Conservation (phyloP, 75 land plant species). For the Pinus tabuliformis region DNA sequence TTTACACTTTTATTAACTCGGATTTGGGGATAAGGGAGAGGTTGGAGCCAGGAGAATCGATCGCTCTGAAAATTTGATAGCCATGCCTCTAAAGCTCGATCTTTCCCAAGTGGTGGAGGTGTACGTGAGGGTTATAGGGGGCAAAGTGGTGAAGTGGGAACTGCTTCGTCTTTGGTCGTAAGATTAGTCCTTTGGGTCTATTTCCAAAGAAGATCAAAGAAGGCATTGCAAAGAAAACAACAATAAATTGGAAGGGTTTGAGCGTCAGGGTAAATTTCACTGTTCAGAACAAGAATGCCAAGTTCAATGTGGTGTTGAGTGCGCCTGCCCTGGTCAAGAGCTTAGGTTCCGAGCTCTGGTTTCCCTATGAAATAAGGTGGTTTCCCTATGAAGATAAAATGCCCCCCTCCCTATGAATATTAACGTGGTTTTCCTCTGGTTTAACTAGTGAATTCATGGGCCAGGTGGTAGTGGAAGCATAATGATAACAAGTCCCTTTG, state of each 20-base stretch:
- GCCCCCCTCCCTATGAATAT: no score
- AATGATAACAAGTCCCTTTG: no score
- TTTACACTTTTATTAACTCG: no score
- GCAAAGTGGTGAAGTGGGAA: constrained; percentile 46
- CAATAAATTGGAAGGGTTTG: constrained; percentile 74
- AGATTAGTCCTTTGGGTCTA: constrained; percentile 72
- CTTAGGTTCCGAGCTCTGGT: neutral
- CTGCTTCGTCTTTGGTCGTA: constrained; percentile 70
- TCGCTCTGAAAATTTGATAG: no score
- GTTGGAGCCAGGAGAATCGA: no score
- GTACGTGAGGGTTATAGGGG: constrained; percentile 68
- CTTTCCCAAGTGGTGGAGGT: constrained; percentile 66
- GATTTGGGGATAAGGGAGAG: no score
- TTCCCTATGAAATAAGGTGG: no score
- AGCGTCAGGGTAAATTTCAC: constrained; percentile 71
- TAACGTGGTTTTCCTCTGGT: no score
- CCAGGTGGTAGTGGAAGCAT: no score
- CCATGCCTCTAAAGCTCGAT: constrained; percentile 63
- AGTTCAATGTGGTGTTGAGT: constrained; percentile 65
- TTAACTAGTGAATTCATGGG: no score
- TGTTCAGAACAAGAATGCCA: constrained; percentile 73
- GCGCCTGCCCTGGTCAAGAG: constrained; percentile 74
- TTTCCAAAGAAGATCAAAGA: constrained; percentile 77
- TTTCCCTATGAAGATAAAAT: no score
- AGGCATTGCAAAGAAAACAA: constrained; percentile 68